These are phyloP conservation scores for Rhodamnia argentea DNA, from an alignment of 345 rosid species.

Conservation along the genomic window DNA sequence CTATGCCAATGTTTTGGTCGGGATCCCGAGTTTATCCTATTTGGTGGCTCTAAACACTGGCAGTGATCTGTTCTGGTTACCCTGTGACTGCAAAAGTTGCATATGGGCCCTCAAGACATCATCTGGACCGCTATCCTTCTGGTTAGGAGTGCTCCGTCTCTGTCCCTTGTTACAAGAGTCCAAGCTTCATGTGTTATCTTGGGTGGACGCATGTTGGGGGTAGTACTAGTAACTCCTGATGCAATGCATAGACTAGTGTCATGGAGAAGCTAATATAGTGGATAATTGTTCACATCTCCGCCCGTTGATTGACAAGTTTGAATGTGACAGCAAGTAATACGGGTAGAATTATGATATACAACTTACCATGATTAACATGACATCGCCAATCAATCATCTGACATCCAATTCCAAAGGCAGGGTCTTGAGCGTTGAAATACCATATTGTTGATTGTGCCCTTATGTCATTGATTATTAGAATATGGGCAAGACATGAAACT, in stretches of 20 bases:
- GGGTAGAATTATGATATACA: background rate
- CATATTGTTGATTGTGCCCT: background rate
- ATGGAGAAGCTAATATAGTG: background rate
- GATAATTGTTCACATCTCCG: background rate
- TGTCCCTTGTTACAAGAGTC: background rate
- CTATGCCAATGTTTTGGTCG: slow-evolving; percentile 33
- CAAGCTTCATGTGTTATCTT: background rate
- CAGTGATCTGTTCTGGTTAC: slow-evolving; percentile 84
- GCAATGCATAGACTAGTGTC: background rate
- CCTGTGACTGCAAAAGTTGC: slow-evolving; percentile 72
- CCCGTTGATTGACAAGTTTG: background rate
- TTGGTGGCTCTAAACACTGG: slow-evolving; percentile 93
- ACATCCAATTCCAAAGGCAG: background rate
- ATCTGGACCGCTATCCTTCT: slow-evolving; percentile 28
- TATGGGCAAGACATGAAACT: background rate
- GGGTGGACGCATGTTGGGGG: background rate
- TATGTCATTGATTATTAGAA: background rate
- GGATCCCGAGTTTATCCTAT: slow-evolving; percentile 23
- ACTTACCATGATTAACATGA: background rate
- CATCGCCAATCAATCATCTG: background rate
- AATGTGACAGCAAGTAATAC: background rate
- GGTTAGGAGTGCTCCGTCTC: background rate
- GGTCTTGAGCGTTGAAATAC: background rate
- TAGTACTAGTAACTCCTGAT: background rate
- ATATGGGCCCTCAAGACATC: slow-evolving; percentile 22